phyloP scores from a whole-genome alignment of 306 rosid genomes.

The Lotus japonicus region DNA sequence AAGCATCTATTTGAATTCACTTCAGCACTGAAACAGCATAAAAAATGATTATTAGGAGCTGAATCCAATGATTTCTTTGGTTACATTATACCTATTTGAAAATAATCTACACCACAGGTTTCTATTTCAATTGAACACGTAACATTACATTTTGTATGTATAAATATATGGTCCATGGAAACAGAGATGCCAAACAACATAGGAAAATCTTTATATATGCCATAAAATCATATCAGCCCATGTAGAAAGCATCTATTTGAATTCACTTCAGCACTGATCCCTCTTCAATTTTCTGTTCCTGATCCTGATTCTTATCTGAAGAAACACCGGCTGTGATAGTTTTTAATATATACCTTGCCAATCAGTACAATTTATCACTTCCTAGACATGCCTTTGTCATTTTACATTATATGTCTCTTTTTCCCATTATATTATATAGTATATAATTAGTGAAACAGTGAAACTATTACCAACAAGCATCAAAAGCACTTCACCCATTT shows the following conservation, averaged over 20 bases:
- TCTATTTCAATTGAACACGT: neutral
- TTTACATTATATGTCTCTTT: neutral
- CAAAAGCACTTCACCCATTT: neutral
- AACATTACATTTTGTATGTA: neutral
- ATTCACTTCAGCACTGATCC: neutral
- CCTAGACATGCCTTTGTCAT: neutral
- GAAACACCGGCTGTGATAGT: slow-evolving; percentile 2
- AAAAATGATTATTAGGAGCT: neutral
- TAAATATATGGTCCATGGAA: neutral
- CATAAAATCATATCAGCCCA: neutral
- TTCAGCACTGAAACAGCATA: neutral
- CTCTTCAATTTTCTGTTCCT: neutral
- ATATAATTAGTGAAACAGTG: neutral
- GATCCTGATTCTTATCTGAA: neutral
- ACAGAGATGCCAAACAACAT: neutral
- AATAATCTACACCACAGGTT: neutral
- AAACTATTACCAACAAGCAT: neutral
- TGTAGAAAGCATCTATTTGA: neutral
- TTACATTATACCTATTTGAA: neutral
- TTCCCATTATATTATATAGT: neutral
- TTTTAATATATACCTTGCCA: neutral
- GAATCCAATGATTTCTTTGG: neutral
- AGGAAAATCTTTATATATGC: neutral
- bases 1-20: neutral
- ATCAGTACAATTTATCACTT: neutral